Evolutionary conservation across 75 land plant species (phyloP).

Genomic region (Chamaecyparis obtusa): DNA sequence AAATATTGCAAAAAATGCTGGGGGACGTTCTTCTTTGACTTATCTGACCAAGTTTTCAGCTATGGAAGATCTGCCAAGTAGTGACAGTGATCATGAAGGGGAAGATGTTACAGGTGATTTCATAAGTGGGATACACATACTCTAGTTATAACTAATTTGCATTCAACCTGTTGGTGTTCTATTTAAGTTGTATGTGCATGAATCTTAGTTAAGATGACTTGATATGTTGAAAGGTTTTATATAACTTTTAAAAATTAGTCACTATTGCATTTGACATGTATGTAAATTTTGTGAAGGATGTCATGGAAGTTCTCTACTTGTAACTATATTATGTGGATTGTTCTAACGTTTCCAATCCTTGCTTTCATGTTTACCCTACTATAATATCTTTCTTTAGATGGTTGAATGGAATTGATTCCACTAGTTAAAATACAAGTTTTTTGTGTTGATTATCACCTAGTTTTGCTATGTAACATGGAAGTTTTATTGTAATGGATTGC

Average conservation of each 20-base stretch:
- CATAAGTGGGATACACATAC: not conserved
- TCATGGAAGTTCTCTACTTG: not conserved
- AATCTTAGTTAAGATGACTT: not conserved
- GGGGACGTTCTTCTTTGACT: not conserved
- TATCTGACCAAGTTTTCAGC: not conserved
- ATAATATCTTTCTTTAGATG: not conserved
- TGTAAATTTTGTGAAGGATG: not conserved
- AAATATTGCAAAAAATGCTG: not conserved
- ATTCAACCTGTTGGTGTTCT: not conserved
- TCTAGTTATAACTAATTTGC: not conserved
- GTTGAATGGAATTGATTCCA: not conserved
- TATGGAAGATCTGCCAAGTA: conserved; percentile 1
- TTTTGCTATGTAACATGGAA: not conserved
- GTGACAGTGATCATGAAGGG: not conserved
- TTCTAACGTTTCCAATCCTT: no score
- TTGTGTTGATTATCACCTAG: not conserved
- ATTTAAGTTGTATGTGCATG: not conserved
- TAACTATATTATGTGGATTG: no score
- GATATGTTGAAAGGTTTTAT: not conserved
- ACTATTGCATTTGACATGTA: not conserved
- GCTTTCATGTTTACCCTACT: not conserved
- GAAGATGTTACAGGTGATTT: conserved; percentile 9
- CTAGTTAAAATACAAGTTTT: not conserved
- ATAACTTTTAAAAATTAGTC: not conserved
- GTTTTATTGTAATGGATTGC: not conserved